Evolutionary conservation across 495 filamentous ascomycete species (phyloP), one percentile per base, ranked within the genome.

Genomic region (Amorphotheca resinae): DNA sequence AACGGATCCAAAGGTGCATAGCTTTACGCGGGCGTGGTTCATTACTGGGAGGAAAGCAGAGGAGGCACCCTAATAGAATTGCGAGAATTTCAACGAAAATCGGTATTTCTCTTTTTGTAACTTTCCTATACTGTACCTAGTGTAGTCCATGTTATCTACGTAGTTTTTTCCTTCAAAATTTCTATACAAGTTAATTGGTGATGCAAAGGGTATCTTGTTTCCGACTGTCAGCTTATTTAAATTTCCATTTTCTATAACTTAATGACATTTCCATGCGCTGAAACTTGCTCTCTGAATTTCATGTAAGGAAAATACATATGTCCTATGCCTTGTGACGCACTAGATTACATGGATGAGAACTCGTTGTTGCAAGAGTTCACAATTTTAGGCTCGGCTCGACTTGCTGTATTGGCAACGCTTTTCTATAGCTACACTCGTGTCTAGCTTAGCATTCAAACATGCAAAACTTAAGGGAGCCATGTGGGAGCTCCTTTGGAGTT

Each of bases 1-100:
- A n/a, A 33, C 30, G 40, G 40, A 42, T 42, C 40, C 40, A 8
- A 42, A 26, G 40, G 30, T 42, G 18, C 40, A 42, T 33, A 25
- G 22, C 4, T 42, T 42, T 33, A 42, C 40, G 6, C 26, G 40
- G 30, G 40, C 40, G 28, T 42, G 25, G 25, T 28, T 28, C 25
- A 28, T 28, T 28, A 28, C 25, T 28, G 25, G 25, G 11, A 28
- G 25, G 25, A 28, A 28, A 28, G 25, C 25, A 28, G 25, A 28
- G 25, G 25, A 28, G 25, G 25, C n/a, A 28, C 25, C 25, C 11
- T 11, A 11, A 28, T 11, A 28, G 25, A 28, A 28, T 28, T 28
- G 25, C 25, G 11, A 11, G 11, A 28, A 28, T 28, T 11, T 28
- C 25, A 28, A 28, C 25, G 25, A 28, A 28, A 28, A 28, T 28